These are phyloP conservation scores for Auriscalpium vulgare DNA, from an alignment of 768 basidiomycete species.

Conservation along the genomic window DNA sequence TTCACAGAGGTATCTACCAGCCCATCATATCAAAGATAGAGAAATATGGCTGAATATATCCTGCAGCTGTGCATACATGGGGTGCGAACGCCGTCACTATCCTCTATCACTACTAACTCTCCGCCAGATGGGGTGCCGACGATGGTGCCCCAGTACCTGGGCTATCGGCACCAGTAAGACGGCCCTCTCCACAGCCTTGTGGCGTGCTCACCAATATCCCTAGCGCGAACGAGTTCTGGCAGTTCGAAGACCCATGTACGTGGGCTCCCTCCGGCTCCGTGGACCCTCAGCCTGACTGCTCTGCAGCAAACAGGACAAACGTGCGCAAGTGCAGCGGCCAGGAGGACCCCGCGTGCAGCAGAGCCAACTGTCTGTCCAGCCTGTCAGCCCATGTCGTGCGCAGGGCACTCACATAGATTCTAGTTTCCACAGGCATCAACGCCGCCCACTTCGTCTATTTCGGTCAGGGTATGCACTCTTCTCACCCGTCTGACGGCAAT, in stretches of 20 bases:
- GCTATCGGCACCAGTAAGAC: conserved; percentile 39
- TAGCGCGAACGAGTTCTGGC: conserved; percentile 39
- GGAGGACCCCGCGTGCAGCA: conserved; percentile 42
- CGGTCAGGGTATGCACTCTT: conserved; percentile 28
- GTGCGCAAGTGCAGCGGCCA: conserved; percentile 34
- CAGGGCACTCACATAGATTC: neutral
- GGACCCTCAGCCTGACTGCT: neutral
- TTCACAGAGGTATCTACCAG: conserved; percentile 31
- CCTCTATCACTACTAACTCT: neutral
- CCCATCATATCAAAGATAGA: neutral
- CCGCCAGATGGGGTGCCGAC: conserved; percentile 43
- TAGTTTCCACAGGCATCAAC: conserved; percentile 42
- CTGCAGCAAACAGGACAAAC: conserved; percentile 11
- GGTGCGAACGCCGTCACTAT: conserved; percentile 21
- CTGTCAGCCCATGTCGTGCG: neutral
- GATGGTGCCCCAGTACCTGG: conserved; percentile 35
- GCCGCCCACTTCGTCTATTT: conserved; percentile 40
- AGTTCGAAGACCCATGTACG: conserved; percentile 35
- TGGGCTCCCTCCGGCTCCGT: neutral
- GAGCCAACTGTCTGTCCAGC: conserved; percentile 33
- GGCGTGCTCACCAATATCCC: conserved; percentile 16
- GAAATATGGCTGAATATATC: neutral
- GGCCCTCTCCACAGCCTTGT: neutral
- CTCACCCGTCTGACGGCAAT: neutral
- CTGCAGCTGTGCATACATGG: conserved; percentile 34